phyloP scores from a whole-genome alignment of 257 asterid genomes.

The Capsicum chinense region DNA sequence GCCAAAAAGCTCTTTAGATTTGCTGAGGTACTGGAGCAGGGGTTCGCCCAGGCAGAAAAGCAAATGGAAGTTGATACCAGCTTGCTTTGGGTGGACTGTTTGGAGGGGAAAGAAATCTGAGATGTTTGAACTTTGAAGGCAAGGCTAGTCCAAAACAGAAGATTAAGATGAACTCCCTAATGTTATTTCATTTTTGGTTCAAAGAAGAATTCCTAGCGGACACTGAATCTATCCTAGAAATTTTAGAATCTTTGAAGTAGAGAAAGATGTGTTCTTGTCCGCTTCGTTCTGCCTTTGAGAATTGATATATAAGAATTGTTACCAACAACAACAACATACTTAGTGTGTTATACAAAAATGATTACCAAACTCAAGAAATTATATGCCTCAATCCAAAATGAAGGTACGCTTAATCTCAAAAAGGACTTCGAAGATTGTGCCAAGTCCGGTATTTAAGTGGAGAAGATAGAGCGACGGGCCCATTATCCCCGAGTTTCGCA shows the following conservation, averaged over 20 bases:
- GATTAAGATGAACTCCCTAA: background rate
- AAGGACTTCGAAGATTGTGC: background rate
- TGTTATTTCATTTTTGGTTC: background rate
- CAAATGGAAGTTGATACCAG: background rate
- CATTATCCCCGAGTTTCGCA: background rate
- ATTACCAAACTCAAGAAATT: background rate
- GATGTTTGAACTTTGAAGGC: background rate
- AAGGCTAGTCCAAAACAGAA: background rate
- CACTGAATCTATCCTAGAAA: background rate
- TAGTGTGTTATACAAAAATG: no score
- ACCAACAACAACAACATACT: no score
- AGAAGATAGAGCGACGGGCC: background rate
- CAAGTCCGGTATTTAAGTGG: background rate
- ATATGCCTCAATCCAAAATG: background rate
- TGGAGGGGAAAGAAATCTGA: background rate
- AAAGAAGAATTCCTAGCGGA: background rate
- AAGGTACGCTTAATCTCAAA: slow-evolving; percentile 1
- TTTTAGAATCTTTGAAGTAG: background rate
- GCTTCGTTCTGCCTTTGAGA: background rate
- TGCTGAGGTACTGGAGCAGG: background rate
- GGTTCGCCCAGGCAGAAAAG: background rate
- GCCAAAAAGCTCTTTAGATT: background rate
- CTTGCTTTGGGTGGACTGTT: background rate
- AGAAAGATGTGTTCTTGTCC: background rate
- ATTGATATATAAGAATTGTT: slow-evolving; percentile 9